These are phyloP conservation scores for Cetradonia linearis DNA, from an alignment of 495 filamentous ascomycete genomes.

Conservation along the genomic window DNA sequence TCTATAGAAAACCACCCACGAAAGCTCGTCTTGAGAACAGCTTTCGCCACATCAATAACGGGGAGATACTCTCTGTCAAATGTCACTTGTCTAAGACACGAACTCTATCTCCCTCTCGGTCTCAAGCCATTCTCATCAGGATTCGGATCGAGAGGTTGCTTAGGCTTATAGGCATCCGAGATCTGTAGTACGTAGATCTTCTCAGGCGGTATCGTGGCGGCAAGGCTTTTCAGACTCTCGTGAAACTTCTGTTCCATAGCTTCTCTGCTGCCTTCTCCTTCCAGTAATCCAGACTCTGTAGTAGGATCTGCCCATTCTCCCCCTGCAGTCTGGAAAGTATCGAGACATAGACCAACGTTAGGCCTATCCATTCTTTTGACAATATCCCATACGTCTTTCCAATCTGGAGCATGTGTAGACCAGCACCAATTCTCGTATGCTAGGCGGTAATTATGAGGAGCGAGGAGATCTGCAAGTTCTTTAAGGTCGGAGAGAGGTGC, in stretches of 20 bases:
- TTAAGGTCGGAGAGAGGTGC: constrained; percentile 51
- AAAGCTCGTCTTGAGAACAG: constrained; percentile 62
- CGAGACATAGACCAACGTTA: constrained; percentile 68
- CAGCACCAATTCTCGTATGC: constrained; percentile 86
- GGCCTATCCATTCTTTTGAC: constrained; percentile 47
- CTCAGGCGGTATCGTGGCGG: constrained; percentile 47
- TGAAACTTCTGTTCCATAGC: constrained; percentile 43
- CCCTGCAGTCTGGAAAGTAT: constrained; percentile 72
- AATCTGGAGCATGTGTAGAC: constrained; percentile 59
- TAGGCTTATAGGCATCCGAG: constrained; percentile 62
- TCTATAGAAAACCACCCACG: constrained; percentile 65
- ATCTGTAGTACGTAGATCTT: constrained; percentile 74
- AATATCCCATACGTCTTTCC: constrained; percentile 60
- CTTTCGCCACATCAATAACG: constrained; percentile 51
- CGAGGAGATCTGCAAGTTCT: constrained; percentile 54
- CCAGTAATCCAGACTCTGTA: constrained; percentile 49
- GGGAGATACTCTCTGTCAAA: constrained; percentile 66
- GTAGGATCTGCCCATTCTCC: constrained; percentile 71
- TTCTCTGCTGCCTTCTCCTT: constrained; percentile 27
- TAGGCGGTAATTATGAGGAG: constrained; percentile 44
- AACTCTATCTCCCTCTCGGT: constrained; percentile 60
- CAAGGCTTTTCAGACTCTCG: constrained; percentile 45
- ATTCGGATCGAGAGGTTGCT: constrained; percentile 39
- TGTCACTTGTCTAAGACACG: constrained; percentile 58
- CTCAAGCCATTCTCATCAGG: constrained; percentile 39